Evolutionary conservation across 1,284 basidiomycete genomes (phyloP).

Genomic region (Boletus holoroseus): DNA sequence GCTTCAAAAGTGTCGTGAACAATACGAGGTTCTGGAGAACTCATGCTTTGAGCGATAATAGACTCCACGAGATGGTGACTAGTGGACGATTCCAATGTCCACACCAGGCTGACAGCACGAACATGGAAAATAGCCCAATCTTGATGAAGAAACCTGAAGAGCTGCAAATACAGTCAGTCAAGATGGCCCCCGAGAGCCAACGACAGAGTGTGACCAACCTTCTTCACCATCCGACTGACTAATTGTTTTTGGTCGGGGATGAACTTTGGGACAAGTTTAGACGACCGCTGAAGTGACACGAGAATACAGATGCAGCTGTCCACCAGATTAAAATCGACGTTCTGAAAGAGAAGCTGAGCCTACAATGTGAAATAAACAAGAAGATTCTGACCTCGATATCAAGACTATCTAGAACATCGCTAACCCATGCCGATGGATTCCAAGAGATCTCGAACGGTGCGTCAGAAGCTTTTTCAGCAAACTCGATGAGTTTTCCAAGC

Average conservation of each 20-base stretch:
- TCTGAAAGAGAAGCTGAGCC: slow-evolving; percentile 35
- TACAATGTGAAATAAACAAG: background rate
- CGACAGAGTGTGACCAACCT: slow-evolving; percentile 31
- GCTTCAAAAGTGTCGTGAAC: slow-evolving; percentile 70
- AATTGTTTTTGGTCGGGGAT: slow-evolving; percentile 49
- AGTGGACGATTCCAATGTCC: slow-evolving; percentile 70
- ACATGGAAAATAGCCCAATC: slow-evolving; percentile 71
- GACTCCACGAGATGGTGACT: slow-evolving; percentile 67
- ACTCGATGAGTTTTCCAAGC: slow-evolving; percentile 45
- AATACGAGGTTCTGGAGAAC: slow-evolving; percentile 44
- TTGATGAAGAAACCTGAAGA: slow-evolving; percentile 73
- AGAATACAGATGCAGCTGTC: slow-evolving; percentile 60
- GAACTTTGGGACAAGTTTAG: slow-evolving; percentile 48
- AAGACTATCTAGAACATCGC: slow-evolving; percentile 44
- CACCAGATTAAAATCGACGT: slow-evolving; percentile 60
- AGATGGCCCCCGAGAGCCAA: background rate
- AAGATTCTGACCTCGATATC: slow-evolving; percentile 45
- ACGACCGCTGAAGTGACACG: slow-evolving; percentile 50
- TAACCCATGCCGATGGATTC: slow-evolving; percentile 55
- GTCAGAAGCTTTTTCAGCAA: slow-evolving; percentile 35
- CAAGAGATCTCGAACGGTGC: slow-evolving; percentile 42
- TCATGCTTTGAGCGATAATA: slow-evolving; percentile 68
- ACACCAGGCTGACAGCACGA: slow-evolving; percentile 80
- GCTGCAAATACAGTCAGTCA: slow-evolving; percentile 36
- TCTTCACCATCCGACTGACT: slow-evolving; percentile 54